Percentiles rank a stretch among this genome's conserved stretches.
These are phyloP conservation scores for Nakaseomyces kungkrabaensis DNA, from an alignment of 1,139 yeast species.

Conservation along the genomic window DNA sequence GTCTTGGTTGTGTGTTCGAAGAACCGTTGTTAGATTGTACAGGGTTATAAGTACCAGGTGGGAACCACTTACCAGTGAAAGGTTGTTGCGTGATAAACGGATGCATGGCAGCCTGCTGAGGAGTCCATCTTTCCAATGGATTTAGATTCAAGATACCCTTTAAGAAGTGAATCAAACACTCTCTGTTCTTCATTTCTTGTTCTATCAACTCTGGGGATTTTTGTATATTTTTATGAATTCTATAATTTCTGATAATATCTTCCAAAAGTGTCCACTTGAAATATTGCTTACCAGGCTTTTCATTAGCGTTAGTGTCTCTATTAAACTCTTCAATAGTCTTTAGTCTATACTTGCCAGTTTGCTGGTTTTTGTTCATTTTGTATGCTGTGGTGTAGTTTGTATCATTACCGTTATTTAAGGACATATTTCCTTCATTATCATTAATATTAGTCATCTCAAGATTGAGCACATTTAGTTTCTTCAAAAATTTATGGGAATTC, in stretches of 20 bases:
- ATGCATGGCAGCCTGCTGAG: constrained; percentile 88
- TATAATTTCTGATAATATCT: constrained; percentile 70
- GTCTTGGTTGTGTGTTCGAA: neutral
- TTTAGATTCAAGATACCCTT: constrained; percentile 69
- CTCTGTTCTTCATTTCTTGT: constrained; percentile 63
- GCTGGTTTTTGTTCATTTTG: neutral
- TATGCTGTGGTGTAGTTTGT: neutral
- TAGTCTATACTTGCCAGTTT: constrained; percentile 35
- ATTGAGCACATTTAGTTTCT: constrained; percentile 33
- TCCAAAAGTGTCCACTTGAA: constrained; percentile 63
- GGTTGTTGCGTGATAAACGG: constrained; percentile 64
- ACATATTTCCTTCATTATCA: neutral
- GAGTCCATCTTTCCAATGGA: constrained; percentile 93
- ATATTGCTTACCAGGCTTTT: constrained; percentile 76
- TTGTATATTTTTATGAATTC: constrained; percentile 65
- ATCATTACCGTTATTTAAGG: neutral
- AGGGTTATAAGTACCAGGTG: constrained; percentile 32
- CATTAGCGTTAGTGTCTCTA: constrained; percentile 45
- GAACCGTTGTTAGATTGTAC: neutral
- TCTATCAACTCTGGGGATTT: constrained; percentile 50
- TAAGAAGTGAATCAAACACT: constrained; percentile 66
- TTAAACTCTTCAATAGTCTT: constrained; percentile 54
- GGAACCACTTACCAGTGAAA: constrained; percentile 39
- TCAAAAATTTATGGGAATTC: constrained; percentile 63
- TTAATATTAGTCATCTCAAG: constrained; percentile 27